Evolutionary conservation across 495 filamentous ascomycete genomes (phyloP).

Genomic region (Penicillium argentinense): DNA sequence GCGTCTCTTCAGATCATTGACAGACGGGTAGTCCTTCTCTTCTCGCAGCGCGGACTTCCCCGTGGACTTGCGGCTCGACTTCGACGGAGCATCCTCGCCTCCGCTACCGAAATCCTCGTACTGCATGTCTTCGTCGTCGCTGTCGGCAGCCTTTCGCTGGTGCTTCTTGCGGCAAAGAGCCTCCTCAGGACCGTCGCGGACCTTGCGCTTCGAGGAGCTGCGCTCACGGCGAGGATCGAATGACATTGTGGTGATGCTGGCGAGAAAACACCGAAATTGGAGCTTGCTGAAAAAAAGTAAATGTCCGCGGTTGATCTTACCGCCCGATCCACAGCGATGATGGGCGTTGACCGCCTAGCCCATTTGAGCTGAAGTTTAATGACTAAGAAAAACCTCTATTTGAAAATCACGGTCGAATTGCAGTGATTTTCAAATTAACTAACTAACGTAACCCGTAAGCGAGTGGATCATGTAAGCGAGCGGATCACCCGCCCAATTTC

Average conservation of each 20-base stretch:
- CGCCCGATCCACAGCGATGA: not conserved
- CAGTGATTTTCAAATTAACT: too few species aligned
- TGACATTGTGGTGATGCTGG: constrained; percentile 11
- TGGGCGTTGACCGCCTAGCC: not conserved
- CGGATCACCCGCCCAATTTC: too few species aligned
- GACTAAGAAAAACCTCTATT: too few species aligned
- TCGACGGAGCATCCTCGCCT: constrained; percentile 14
- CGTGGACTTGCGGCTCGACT: constrained; percentile 24
- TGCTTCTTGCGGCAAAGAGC: constrained; percentile 24
- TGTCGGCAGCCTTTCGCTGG: constrained; percentile 11
- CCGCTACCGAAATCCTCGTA: constrained; percentile 13
- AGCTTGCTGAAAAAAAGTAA: constrained; percentile 12
- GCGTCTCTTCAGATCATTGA: constrained; percentile 53
- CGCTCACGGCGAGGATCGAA: constrained; percentile 19
- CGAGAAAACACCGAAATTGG: constrained; percentile 5
- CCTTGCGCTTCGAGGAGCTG: constrained; percentile 33
- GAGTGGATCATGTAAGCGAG: too few species aligned
- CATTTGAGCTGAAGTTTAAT: too few species aligned
- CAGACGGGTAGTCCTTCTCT: constrained; percentile 40
- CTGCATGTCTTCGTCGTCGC: constrained; percentile 8
- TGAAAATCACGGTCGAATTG: too few species aligned
- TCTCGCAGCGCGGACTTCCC: constrained; percentile 20
- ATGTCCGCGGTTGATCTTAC: constrained; percentile 2
- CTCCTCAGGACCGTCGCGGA: constrained; percentile 27
- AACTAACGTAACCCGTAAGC: too few species aligned